These are phyloP conservation scores for Zymoseptoria brevis DNA, from an alignment of 2,329 filamentous ascomycete species.

Conservation along the genomic window DNA sequence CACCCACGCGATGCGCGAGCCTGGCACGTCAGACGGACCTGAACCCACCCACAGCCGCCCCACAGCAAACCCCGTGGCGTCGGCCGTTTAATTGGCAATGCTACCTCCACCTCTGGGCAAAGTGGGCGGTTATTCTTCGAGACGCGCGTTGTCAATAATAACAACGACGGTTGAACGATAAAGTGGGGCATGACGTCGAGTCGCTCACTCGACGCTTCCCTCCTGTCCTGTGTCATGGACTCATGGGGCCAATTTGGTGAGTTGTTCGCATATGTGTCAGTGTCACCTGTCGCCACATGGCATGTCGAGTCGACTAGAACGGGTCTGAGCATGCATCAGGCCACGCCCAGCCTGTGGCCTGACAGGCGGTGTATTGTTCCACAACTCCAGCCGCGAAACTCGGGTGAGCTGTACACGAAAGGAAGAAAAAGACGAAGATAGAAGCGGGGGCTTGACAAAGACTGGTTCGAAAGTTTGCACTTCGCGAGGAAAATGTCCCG, in stretches of 20 bases:
- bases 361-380: not conserved
- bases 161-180: not conserved
- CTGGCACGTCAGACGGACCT: not conserved
- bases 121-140: not conserved
- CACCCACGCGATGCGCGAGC: not conserved
- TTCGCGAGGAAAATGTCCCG: not conserved
- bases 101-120: not conserved
- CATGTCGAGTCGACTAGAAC: not conserved
- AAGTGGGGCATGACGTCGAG: not conserved
- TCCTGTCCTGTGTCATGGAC: not conserved
- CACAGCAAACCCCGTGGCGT: not conserved
- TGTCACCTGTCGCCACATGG: not conserved
- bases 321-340: not conserved
- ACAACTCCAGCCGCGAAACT: not conserved
- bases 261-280: not conserved
- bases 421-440: not conserved
- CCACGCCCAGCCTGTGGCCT: not conserved
- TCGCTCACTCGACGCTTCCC: not conserved
- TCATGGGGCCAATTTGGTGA: not conserved
- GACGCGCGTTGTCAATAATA: not conserved
- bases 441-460: not conserved
- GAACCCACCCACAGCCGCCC: not conserved
- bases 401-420: not conserved
- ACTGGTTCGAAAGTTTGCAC: not conserved
- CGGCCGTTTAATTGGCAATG: not conserved